A percentile compares a stretch with the other conserved stretches of the same genome.
Evolutionary conservation across 2,329 filamentous ascomycete genomes (phyloP).

Genomic region (Pestalotiopsis sp.): DNA sequence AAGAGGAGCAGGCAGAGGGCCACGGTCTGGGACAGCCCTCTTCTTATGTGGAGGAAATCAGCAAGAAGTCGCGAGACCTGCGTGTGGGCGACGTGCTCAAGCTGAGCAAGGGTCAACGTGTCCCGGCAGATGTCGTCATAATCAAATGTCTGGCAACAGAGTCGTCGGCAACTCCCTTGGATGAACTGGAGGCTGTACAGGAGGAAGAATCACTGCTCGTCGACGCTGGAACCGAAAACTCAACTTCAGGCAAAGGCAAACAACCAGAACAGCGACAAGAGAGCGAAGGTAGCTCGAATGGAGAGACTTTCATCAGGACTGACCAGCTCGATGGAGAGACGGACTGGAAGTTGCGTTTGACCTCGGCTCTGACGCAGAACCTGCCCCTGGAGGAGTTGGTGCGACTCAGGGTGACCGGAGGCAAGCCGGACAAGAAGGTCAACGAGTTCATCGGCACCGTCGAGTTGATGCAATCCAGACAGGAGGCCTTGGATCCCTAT

Average conservation of each 20-base stretch:
- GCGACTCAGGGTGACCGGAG: constrained; percentile 72
- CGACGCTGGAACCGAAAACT: constrained; percentile 26
- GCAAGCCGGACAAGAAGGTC: constrained; percentile 89
- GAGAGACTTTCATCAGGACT: constrained; percentile 95
- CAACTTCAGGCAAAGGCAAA: constrained; percentile 38
- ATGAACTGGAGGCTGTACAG: constrained; percentile 32
- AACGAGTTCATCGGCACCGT: constrained; percentile 95
- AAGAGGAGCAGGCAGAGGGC: constrained; percentile 59
- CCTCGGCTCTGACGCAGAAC: constrained; percentile 83
- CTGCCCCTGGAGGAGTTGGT: constrained; percentile 73
- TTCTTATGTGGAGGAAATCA: constrained; percentile 64
- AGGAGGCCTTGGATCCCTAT: constrained; percentile 48
- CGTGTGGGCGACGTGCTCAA: constrained; percentile 96
- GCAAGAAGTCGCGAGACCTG: constrained; percentile 83
- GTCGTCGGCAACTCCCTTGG: constrained; percentile 30
- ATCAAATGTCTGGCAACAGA: constrained; percentile 77
- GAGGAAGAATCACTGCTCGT: constrained; percentile 43
- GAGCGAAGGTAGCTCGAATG: constrained; percentile 51
- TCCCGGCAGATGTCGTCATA: constrained; percentile 93
- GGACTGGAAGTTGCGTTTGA: constrained; percentile 94
- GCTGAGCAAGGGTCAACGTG: constrained; percentile 85
- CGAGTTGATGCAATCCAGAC: constrained; percentile 65
- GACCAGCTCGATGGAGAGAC: constrained; percentile 98
- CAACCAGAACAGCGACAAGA: constrained; percentile 29
- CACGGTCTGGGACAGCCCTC: constrained; percentile 44